Evolutionary conservation across 306 rosid species (phyloP).

Genomic region (Cucumis melo): DNA sequence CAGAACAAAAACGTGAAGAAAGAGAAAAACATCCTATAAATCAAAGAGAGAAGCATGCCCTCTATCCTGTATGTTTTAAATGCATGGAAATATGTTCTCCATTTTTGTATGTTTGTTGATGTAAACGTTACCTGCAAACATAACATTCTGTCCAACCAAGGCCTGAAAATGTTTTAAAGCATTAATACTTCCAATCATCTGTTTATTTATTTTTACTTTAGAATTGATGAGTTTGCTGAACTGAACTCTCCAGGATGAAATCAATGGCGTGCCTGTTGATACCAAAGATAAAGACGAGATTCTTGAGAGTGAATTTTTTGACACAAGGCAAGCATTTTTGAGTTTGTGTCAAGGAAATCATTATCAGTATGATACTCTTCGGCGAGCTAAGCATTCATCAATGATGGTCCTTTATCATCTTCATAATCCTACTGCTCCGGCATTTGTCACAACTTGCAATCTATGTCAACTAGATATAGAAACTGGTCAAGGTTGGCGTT

Average conservation of each 20-base stretch:
- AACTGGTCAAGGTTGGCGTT: slow-evolving; percentile 98
- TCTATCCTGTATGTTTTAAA: slow-evolving; percentile 35
- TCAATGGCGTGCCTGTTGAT: slow-evolving; percentile 54
- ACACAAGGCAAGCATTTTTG: slow-evolving; percentile 96
- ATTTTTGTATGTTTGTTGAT: background rate
- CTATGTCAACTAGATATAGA: slow-evolving; percentile 78
- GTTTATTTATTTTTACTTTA: background rate
- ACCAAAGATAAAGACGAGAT: slow-evolving; percentile 94
- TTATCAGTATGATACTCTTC: slow-evolving; percentile 89
- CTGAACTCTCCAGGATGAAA: slow-evolving; percentile 45
- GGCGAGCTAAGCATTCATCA: slow-evolving; percentile 98
- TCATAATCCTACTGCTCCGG: slow-evolving; percentile 97
- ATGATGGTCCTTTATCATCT: slow-evolving; percentile 99
- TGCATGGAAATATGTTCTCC: background rate
- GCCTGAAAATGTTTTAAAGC: background rate
- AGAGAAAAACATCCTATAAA: slow-evolving; percentile 78
- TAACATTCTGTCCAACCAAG: background rate
- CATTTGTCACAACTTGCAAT: slow-evolving; percentile 70
- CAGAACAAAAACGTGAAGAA: slow-evolving; percentile 78
- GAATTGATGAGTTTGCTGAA: slow-evolving; percentile 3
- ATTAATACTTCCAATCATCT: background rate
- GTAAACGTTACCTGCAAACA: background rate
- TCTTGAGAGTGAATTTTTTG: slow-evolving; percentile 98
- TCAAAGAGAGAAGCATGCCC: slow-evolving; percentile 73
- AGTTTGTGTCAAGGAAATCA: slow-evolving; percentile 99